phyloP scores from a whole-genome alignment of 345 rosid genomes.

The Eucalyptus marginata region DNA sequence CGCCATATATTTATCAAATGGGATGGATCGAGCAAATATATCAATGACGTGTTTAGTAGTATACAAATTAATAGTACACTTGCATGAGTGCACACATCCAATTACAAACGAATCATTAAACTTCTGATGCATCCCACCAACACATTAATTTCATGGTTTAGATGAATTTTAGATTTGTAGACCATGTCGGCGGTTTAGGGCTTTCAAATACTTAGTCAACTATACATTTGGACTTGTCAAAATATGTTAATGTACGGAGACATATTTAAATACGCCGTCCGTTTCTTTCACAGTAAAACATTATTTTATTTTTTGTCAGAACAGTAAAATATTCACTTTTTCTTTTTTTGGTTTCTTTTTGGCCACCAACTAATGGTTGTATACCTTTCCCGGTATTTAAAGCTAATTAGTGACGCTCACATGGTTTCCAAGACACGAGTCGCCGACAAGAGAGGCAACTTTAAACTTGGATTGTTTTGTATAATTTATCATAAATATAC shows the following conservation, averaged over 20 bases:
- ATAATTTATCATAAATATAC: no score
- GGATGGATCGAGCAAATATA: not conserved
- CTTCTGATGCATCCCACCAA: not conserved
- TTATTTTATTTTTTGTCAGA: no score
- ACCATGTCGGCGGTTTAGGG: not conserved
- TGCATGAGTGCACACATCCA: not conserved
- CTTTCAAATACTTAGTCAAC: not conserved
- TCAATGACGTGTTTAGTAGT: not conserved
- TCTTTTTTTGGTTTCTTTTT: no score
- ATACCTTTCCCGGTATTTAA: not conserved
- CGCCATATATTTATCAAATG: not conserved
- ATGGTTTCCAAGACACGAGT: not conserved
- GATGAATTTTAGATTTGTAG: not conserved
- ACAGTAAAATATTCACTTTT: no score
- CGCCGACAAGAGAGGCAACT: not conserved
- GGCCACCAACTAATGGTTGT: not conserved
- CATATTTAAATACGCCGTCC: not conserved
- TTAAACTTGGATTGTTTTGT: not conserved
- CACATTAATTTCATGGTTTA: not conserved
- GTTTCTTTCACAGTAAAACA: not conserved
- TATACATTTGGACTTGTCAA: not conserved
- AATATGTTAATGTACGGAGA: not conserved
- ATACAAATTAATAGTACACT: not conserved
- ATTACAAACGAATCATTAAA: not conserved
- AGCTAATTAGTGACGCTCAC: not conserved